phyloP scores from a whole-genome alignment of 495 filamentous ascomycete genomes.

The Daldinia concentrica region DNA sequence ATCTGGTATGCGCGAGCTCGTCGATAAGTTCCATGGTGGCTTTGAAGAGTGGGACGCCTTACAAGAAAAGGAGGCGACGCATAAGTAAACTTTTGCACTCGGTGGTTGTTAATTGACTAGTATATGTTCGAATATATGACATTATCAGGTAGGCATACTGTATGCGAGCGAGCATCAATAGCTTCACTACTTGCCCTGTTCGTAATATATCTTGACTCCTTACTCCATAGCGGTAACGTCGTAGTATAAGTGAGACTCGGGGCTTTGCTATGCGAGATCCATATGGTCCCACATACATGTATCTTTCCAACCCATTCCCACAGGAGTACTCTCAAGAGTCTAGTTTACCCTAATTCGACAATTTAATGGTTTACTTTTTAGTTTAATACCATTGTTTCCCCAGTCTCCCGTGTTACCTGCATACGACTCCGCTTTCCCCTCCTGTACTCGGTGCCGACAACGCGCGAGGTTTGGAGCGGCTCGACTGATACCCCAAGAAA shows the following conservation, averaged over 20 bases:
- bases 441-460: conserved; percentile 20
- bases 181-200: neutral
- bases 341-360: neutral
- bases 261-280: neutral
- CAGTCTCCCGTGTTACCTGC: conserved; percentile 1
- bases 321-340: neutral
- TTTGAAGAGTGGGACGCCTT: conserved; percentile 29
- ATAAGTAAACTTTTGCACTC: neutral
- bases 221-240: neutral
- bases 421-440: conserved; percentile 32
- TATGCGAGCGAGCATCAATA: neutral
- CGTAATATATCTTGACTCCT: neutral
- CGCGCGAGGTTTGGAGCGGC: neutral
- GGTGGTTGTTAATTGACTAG: too few species aligned
- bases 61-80: neutral
- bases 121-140: neutral
- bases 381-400: neutral
- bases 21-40: conserved; percentile 33
- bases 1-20: conserved; percentile 33
- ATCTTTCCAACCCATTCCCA: neutral
- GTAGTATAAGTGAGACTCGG: neutral
- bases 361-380: neutral
- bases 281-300: neutral
- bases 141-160: neutral
- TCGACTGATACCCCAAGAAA: conserved; percentile 3